Evolutionary conservation across 306 rosid genomes (phyloP).

Genomic region (Glycine tomentella): DNA sequence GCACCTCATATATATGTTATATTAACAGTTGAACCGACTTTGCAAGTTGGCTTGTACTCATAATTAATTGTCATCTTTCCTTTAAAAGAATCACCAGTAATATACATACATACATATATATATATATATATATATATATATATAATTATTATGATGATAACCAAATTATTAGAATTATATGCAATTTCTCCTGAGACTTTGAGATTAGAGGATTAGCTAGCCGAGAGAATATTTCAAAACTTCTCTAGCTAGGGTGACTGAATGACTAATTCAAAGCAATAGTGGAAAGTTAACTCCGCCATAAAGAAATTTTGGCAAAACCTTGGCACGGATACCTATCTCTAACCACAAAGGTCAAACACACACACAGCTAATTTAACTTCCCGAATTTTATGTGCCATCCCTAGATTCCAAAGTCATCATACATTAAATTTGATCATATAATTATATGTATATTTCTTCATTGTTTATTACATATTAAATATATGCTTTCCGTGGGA

Average conservation of each 20-base stretch:
- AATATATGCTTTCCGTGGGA: not conserved
- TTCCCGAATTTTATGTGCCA: constrained; percentile 49
- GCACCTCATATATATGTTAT: too few relatives aligned
- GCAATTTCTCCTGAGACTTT: constrained; percentile 8
- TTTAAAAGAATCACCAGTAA: too few relatives aligned
- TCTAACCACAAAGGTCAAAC: constrained; percentile 60
- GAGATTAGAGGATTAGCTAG: not conserved
- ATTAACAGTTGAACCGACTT: too few relatives aligned
- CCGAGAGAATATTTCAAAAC: constrained; percentile 43
- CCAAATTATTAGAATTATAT: not conserved
- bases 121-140: too few relatives aligned
- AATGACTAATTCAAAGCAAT: constrained; percentile 60
- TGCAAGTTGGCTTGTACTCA: too few relatives aligned
- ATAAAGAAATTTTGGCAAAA: constrained; percentile 49
- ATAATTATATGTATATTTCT: constrained; percentile 9
- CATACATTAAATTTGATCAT: constrained; percentile 22
- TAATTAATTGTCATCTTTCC: too few relatives aligned
- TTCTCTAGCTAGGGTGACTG: constrained; percentile 31
- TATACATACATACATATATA: too few relatives aligned
- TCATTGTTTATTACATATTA: not conserved
- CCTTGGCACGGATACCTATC: constrained; percentile 37
- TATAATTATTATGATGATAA: too few relatives aligned
- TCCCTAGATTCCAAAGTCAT: constrained; percentile 51
- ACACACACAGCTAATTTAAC: constrained; percentile 40
- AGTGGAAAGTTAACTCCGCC: constrained; percentile 52